A percentile compares a stretch with the other conserved stretches of the same genome.
Conservation (phyloP, 2,329 filamentous ascomycete species). For the Xylariaceae sp. region DNA sequence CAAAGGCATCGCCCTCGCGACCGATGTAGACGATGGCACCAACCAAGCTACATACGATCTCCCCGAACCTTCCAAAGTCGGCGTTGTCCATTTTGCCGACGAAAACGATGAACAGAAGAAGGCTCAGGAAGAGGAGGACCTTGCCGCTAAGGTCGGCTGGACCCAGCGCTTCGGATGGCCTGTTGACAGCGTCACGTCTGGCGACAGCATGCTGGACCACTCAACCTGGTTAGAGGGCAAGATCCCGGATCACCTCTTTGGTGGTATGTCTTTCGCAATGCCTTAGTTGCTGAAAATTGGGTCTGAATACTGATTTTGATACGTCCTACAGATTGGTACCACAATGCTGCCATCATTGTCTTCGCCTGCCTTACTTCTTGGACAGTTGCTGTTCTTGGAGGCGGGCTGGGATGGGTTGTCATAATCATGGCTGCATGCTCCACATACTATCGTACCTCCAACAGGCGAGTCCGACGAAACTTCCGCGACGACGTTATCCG, state of each 20-base stretch:
- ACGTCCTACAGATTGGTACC: slow-evolving; percentile 76
- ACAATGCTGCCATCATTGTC: slow-evolving; percentile 90
- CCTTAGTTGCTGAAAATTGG: not conserved
- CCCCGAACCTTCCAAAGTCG: slow-evolving; percentile 67
- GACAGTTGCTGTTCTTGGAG: slow-evolving; percentile 83
- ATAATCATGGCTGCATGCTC: slow-evolving; percentile 88
- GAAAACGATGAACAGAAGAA: slow-evolving; percentile 49
- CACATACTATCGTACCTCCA: slow-evolving; percentile 94
- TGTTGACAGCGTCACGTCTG: slow-evolving; percentile 50
- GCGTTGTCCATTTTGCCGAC: slow-evolving; percentile 55
- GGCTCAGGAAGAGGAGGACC: slow-evolving; percentile 51
- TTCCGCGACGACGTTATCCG: slow-evolving; percentile 91
- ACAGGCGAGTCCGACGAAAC: slow-evolving; percentile 89
- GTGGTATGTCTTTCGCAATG: slow-evolving; percentile 61
- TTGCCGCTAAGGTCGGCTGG: slow-evolving; percentile 71
- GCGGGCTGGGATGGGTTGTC: slow-evolving; percentile 88
- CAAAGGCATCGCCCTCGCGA: slow-evolving; percentile 67
- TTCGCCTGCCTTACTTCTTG: slow-evolving; percentile 90
- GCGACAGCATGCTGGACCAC: slow-evolving; percentile 76
- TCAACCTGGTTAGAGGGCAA: slow-evolving; percentile 81
- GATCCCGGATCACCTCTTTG: slow-evolving; percentile 85
- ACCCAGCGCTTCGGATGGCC: slow-evolving; percentile 77
- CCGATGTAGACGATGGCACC: slow-evolving; percentile 75
- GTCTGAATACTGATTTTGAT: slow-evolving; percentile 6
- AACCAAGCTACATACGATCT: slow-evolving; percentile 69